Base-by-base conservation (phyloP, 768 basidiomycete genomes). In the Trametes gibbosa region DNA sequence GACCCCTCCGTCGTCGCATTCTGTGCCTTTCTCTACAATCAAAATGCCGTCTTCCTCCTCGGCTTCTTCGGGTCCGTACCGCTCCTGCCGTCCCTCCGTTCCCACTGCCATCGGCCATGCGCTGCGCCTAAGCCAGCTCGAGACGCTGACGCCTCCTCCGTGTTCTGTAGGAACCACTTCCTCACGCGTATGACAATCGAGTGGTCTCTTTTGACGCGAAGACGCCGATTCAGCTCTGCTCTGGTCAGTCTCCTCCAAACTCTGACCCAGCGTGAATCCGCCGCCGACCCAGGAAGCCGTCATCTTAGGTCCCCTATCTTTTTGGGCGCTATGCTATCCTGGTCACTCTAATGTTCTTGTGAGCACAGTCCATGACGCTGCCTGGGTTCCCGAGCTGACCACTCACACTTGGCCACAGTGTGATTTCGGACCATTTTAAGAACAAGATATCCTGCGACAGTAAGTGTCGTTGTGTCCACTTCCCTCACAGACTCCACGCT, bases 1-100 rank as follows among this genome's bases (percentile, higher is more conserved):
- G 60, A 61, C 35, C 60, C 60, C 60, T 21, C 35, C 23, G 60
- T 61, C 9, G 29, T 61, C 43, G 50, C 49, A 10, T 45, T 56
- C 34, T 61, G 54, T 39, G 54, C 23, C 39, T 52, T 52, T 29
- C 13, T 61, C 49, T 61, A 61, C 46, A 48, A 39, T 43, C 54
- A 56, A 27, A 52, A 56, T 32, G 46, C 54, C 24, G 45, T 61
- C 50, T 56, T 61, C 43, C 50, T 61, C 17, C 41, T 61, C 2
- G 60, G 60, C 6, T 41, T 56, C 43, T 47, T 61, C 34, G 50
- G 49, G 60, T 61, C 32, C 49, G 60, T 48, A 21, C 24, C 17
- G 7, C 24, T 13, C 32, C 35, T 23, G 19, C 29, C 45, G n/a
- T 19, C n/a, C n/a, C 35, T 12, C 52, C 32, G 37, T 23, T 39